phyloP scores from a whole-genome alignment of 2,329 filamentous ascomycete genomes.

The Endothia cerciana region DNA sequence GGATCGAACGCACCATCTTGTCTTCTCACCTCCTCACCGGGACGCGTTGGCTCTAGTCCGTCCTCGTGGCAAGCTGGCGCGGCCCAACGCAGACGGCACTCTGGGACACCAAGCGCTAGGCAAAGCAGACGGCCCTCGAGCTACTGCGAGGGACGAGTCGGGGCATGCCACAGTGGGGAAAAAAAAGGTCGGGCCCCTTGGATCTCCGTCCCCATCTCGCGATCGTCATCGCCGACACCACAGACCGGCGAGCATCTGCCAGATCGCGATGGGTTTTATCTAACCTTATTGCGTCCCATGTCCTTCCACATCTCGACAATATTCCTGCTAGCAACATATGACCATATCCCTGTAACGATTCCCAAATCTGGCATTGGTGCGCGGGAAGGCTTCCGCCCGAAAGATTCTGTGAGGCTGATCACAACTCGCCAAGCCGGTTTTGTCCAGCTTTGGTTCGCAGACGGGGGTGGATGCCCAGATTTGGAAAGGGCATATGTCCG shows the following conservation, averaged over 20 bases:
- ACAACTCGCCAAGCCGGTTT: background rate
- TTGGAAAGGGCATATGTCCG: background rate
- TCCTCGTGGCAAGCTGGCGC: background rate
- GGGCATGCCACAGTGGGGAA: background rate
- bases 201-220: background rate
- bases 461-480: background rate
- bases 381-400: background rate
- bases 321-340: background rate
- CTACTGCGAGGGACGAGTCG: background rate
- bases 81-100: background rate
- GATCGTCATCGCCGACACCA: background rate
- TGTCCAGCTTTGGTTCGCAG: background rate
- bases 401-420: background rate
- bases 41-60: background rate
- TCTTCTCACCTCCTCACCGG: background rate
- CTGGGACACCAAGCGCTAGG: background rate
- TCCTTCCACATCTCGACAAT: background rate
- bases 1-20: background rate
- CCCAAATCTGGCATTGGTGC: background rate
- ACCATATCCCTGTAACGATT: background rate
- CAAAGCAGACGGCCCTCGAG: background rate
- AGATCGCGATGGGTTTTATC: background rate
- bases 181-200: background rate
- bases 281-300: background rate
- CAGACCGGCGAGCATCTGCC: background rate